Evolutionary conservation across 1,284 basidiomycete genomes (phyloP).

Genomic region (Phaffia rhodozyma): DNA sequence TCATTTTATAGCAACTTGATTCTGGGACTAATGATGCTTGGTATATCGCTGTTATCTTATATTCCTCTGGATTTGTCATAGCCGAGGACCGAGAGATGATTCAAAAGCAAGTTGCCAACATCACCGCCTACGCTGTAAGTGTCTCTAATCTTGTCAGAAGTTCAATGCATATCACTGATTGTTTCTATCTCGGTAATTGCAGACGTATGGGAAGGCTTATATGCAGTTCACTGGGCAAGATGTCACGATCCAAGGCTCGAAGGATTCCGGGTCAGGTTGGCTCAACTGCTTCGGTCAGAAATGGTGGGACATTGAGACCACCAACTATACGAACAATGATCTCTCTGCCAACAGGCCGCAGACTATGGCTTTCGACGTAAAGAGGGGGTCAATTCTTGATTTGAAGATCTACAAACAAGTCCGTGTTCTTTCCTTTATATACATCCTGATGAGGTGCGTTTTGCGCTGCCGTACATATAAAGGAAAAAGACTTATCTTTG

Average conservation of each 20-base stretch:
- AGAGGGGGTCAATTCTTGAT: constrained; percentile 9
- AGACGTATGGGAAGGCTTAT: not conserved
- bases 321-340: constrained; percentile 1
- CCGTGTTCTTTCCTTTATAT: too few relatives aligned
- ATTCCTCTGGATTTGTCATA: too few relatives aligned
- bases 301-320: constrained; percentile 1
- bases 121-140: not conserved
- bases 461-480: too few relatives aligned
- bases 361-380: not conserved
- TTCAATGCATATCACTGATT: not conserved
- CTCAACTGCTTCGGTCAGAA: constrained; percentile 1
- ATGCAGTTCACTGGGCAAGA: constrained; percentile 3
- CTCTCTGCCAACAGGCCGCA: constrained; percentile 1
- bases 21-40: too few relatives aligned
- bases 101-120: not conserved
- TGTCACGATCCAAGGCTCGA: constrained; percentile 1
- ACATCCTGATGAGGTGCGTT: too few relatives aligned
- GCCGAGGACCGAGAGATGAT: constrained; percentile 22
- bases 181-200: not conserved
- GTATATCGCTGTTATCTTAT: too few relatives aligned
- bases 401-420: constrained; percentile 7
- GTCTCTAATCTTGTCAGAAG: not conserved
- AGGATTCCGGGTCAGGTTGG: not conserved
- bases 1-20: too few relatives aligned
- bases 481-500: too few relatives aligned